Conservation (phyloP, 2,329 filamentous ascomycete genomes). For the Acarospora socialis region DNA sequence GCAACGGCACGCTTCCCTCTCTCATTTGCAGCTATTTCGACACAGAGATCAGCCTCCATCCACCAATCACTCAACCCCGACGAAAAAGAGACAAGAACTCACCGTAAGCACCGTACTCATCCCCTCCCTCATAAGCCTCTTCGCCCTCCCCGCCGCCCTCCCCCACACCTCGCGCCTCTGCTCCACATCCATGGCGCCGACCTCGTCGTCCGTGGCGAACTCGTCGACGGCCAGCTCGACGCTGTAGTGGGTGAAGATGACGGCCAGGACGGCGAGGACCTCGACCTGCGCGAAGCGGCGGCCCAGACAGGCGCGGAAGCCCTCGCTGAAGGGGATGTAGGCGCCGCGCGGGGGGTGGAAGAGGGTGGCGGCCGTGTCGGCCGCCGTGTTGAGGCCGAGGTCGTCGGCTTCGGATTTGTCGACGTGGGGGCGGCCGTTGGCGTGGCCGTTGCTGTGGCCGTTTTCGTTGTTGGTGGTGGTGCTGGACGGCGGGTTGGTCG, state of each 20-base stretch:
- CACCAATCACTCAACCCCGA: too few species aligned
- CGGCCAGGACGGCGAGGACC: conserved; percentile 38
- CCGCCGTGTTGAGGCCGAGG: conserved; percentile 44
- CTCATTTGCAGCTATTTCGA: conserved; percentile 61
- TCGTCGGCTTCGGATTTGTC: conserved; percentile 35
- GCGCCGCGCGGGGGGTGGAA: conserved; percentile 42
- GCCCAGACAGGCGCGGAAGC: conserved; percentile 40
- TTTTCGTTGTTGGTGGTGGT: conserved; percentile 2
- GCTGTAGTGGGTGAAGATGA: conserved; percentile 43
- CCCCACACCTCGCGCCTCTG: conserved; percentile 42
- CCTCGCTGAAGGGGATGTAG: conserved; percentile 42
- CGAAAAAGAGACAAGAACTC: too few species aligned
- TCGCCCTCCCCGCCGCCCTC: conserved; percentile 43
- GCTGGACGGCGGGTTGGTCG: conserved; percentile 7
- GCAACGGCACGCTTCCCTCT: conserved; percentile 47
- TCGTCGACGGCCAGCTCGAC: conserved; percentile 56
- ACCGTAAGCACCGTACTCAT: conserved; percentile 52
- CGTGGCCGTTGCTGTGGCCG: conserved; percentile 11
- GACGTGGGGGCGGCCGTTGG: conserved; percentile 15
- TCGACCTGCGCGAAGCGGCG: conserved; percentile 43
- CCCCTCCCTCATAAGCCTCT: conserved; percentile 37
- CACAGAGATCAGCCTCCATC: too few species aligned
- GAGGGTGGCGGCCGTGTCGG: conserved; percentile 47
- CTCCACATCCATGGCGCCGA: conserved; percentile 34
- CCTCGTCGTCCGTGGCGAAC: conserved; percentile 40